phyloP scores from a whole-genome alignment of 768 basidiomycete genomes.

The Chalciporus sphaerocephalus region DNA sequence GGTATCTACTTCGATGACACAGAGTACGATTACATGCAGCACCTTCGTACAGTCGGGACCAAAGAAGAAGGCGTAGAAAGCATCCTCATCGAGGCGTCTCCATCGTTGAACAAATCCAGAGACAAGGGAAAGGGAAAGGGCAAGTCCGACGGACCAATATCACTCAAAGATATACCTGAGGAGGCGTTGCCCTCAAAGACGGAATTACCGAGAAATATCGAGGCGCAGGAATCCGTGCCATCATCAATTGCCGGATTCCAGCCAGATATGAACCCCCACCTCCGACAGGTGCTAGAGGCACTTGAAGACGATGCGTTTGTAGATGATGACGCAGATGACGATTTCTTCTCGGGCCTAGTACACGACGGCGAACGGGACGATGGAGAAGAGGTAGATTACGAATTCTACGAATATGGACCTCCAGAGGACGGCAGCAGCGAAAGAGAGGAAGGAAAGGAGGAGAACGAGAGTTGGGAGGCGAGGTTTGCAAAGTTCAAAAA shows the following conservation, averaged over 20 bases:
- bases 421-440: constrained; percentile 19
- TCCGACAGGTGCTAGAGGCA: constrained; percentile 89
- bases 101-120: constrained; percentile 34
- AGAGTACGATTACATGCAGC: constrained; percentile 98
- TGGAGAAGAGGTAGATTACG: constrained; percentile 60
- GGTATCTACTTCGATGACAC: constrained; percentile 95
- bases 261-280: constrained; percentile 94
- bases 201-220: constrained; percentile 72
- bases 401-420: constrained; percentile 53
- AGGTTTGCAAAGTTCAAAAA: constrained; percentile 77
- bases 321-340: constrained; percentile 66
- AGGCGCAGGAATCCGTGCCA: constrained; percentile 74
- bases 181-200: constrained; percentile 67
- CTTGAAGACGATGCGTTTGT: constrained; percentile 96
- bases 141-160: constrained; percentile 35
- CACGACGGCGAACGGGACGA: constrained; percentile 61
- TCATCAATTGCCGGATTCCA: constrained; percentile 83
- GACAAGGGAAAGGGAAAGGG: constrained; percentile 34
- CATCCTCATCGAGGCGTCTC: constrained; percentile 74
- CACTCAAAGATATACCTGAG: constrained; percentile 57
- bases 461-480: constrained; percentile 63
- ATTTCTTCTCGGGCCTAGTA: constrained; percentile 73
- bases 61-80: constrained; percentile 81
- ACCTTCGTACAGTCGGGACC: constrained; percentile 73
- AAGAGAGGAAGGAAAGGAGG: constrained; percentile 26